phyloP scores from a whole-genome alignment of 2,329 filamentous ascomycete genomes.

The Penicillium italicum region DNA sequence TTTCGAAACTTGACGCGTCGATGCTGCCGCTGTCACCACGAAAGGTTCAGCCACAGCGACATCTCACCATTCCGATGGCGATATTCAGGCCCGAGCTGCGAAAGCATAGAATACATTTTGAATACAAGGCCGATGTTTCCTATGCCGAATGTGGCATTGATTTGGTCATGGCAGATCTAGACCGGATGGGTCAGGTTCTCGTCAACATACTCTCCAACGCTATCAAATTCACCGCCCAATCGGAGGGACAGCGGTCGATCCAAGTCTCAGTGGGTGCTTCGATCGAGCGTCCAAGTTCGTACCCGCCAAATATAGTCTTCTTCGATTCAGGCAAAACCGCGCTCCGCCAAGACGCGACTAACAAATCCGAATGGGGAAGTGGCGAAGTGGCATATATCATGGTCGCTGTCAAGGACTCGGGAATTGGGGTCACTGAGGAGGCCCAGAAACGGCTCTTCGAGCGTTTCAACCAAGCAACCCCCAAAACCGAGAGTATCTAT shows the following conservation, averaged over 20 bases:
- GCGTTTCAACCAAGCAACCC: conserved; percentile 73
- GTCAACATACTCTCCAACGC: conserved; percentile 80
- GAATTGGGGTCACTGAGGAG: conserved; percentile 65
- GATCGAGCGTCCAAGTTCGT: conserved; percentile 43
- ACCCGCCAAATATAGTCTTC: conserved; percentile 36
- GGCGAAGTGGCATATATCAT: conserved; percentile 62
- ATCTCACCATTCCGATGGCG: conserved; percentile 65
- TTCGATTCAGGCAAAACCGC: conserved; percentile 23
- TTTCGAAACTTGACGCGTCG: conserved; percentile 73
- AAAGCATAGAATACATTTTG: conserved; percentile 64
- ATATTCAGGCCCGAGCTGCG: conserved; percentile 76
- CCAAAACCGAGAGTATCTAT: conserved; percentile 72
- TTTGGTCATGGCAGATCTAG: conserved; percentile 68
- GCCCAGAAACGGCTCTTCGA: conserved; percentile 74
- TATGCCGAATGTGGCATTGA: conserved; percentile 57
- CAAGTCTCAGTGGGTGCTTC: conserved; percentile 54
- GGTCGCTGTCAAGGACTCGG: conserved; percentile 74
- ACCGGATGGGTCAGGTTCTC: conserved; percentile 70
- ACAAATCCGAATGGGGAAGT: conserved; percentile 52
- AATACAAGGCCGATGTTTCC: conserved; percentile 60
- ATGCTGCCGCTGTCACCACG: conserved; percentile 69
- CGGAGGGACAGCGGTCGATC: conserved; percentile 39
- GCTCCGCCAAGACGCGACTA: conserved; percentile 30
- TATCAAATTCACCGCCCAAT: conserved; percentile 70
- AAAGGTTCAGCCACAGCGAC: conserved; percentile 62